These are phyloP conservation scores for Fraxinus latifolia DNA, from an alignment of 305 asterid genomes.

Conservation along the genomic window DNA sequence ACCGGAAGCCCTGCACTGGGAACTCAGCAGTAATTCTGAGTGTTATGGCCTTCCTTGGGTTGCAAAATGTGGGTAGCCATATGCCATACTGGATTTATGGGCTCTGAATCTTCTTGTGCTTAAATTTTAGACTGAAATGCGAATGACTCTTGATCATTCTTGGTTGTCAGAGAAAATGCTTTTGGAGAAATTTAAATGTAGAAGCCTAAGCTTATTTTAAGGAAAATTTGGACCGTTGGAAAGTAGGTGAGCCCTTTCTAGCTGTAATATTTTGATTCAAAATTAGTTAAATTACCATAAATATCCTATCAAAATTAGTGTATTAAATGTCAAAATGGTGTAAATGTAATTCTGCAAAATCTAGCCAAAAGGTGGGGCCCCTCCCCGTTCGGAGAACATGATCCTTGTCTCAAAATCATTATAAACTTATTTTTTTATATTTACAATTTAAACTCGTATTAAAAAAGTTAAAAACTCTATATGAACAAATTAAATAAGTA, in stretches of 20 bases:
- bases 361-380: too few relatives aligned
- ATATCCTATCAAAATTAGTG: too few relatives aligned
- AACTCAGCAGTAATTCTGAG: constrained; percentile 17
- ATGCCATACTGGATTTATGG: neutral
- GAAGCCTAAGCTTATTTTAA: neutral
- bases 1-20: constrained; percentile 17
- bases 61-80: neutral
- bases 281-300: too few relatives aligned
- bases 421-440: neutral
- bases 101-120: neutral
- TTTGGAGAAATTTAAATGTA: neutral
- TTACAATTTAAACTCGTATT: too few relatives aligned
- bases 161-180: neutral
- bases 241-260: too few relatives aligned
- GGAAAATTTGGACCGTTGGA: too few relatives aligned
- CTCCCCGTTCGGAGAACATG: neutral
- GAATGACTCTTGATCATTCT: neutral
- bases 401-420: neutral
- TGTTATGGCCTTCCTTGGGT: neutral
- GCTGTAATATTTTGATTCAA: too few relatives aligned
- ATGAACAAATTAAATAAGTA: too few relatives aligned
- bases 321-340: too few relatives aligned
- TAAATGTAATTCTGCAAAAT: too few relatives aligned
- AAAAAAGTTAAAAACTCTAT: neutral
- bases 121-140: neutral